Evolutionary conservation across 1,284 basidiomycete species (phyloP), one percentile per base, ranked within the genome.

Genomic region (Macrocystidia cucumis): DNA sequence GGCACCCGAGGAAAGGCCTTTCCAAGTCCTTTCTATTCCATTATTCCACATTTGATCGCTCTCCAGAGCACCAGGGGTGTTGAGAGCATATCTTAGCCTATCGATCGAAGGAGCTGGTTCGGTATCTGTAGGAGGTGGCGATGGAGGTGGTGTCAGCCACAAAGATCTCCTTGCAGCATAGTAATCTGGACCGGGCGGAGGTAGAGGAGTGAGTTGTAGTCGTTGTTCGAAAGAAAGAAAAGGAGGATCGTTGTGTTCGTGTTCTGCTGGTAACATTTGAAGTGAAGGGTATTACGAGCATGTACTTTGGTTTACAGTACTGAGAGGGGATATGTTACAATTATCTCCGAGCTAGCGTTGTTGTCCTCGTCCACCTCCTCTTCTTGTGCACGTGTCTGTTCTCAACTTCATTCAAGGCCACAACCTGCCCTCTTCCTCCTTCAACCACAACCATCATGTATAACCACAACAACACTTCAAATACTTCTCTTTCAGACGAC

Each of bases 21-120:
- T 69, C 77, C 78, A 86, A 16, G 83, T 69, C 42, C 64, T 72
- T 37, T 71, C 64, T 24, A 84, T 47, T 5, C 74, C 73, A 29
- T 58, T 60, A 29, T 60, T 55, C 81, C 81, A 85, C 4, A 67
- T 59, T 9, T 63, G 55, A 31, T 80, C 67, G 41, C 59, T 65
- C 40, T 72, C 62, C 4, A 70, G 49, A 6, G 66, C 69, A 32
- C 65, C 63, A 5, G 71, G 69, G 4, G 54, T 37, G 37, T 51
- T 56, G n/a, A 85, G 62, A 1, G 78, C 46, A 13, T 60, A 55
- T 45, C 78, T 73, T 2, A 86, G 65, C 50, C 65, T 70, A 25
- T 60, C 55, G 19, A 63, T 65, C 5, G 71, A 62, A 0, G 57
- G 43, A 11, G 69, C 62, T 3, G 59, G 47, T 23, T 47, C 43